phyloP scores from a whole-genome alignment of 2,329 filamentous ascomycete genomes.

The Nemania bipapillata region DNA sequence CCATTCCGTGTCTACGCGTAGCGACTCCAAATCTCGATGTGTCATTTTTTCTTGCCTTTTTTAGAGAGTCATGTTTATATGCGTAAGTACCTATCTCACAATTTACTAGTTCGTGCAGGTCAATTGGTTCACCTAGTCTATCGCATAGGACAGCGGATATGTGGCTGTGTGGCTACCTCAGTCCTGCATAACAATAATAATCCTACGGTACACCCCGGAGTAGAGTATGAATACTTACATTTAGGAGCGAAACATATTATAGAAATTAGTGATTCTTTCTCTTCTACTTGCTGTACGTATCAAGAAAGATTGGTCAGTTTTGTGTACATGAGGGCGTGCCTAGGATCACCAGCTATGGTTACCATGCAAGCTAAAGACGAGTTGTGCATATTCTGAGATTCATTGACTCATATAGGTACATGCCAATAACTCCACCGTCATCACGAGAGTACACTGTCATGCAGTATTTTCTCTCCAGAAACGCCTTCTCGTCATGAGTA shows the following conservation, averaged over 20 bases:
- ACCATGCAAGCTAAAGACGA: background rate
- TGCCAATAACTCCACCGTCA: background rate
- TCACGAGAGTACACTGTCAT: background rate
- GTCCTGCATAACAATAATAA: constrained; percentile 33
- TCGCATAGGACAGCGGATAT: background rate
- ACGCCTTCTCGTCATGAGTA: background rate
- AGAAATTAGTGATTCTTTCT: background rate
- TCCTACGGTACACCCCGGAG: constrained; percentile 18
- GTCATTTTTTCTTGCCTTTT: too few relatives aligned
- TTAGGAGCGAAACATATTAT: too few relatives aligned
- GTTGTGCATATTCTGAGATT: background rate
- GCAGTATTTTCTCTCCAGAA: background rate
- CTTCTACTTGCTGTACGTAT: constrained; percentile 6
- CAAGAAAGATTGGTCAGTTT: background rate
- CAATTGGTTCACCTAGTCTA: constrained; percentile 33
- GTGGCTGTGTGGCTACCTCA: constrained; percentile 21
- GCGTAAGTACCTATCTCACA: constrained; percentile 37
- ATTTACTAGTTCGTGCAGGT: constrained; percentile 41
- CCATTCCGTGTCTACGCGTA: background rate
- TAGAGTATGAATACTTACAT: background rate
- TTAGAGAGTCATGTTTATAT: too few relatives aligned
- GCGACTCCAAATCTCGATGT: constrained; percentile 1
- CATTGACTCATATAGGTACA: constrained; percentile 4
- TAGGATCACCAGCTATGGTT: background rate
- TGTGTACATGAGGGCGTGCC: constrained; percentile 2